A percentile compares a stretch with the other conserved stretches of the same genome.
Evolutionary conservation across 2,329 filamentous ascomycete genomes (phyloP).

Genomic region (Bipolaris bicolor): DNA sequence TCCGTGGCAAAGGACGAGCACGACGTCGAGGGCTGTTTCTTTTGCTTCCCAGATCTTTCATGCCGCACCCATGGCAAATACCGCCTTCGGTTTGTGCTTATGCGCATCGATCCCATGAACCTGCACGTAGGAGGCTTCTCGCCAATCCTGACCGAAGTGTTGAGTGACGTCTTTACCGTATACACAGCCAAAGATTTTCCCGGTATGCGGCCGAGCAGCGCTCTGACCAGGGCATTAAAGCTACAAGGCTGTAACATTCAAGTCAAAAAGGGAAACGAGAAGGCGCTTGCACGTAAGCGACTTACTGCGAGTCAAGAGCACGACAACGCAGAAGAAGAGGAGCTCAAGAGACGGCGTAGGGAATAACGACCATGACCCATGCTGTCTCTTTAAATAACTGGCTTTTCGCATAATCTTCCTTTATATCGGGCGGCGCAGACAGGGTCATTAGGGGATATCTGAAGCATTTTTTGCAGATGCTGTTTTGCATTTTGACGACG

Average conservation of each 20-base stretch:
- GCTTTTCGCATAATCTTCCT: conserved; percentile 22
- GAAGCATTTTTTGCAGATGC: conserved; percentile 43
- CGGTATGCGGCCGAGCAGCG: conserved; percentile 79
- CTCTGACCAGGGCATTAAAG: conserved; percentile 74
- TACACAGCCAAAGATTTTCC: conserved; percentile 87
- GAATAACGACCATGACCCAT: conserved; percentile 28
- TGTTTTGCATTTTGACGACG: conserved; percentile 44
- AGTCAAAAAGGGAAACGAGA: conserved; percentile 84
- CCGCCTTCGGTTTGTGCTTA: conserved; percentile 73
- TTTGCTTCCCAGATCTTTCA: conserved; percentile 82
- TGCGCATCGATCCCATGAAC: conserved; percentile 69
- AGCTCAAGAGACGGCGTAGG: conserved; percentile 47
- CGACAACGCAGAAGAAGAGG: conserved; percentile 49
- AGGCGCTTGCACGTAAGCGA: conserved; percentile 54
- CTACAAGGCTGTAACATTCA: conserved; percentile 83
- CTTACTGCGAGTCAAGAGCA: conserved; percentile 49
- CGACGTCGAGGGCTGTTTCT: conserved; percentile 78
- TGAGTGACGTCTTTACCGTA: conserved; percentile 77
- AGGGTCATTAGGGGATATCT: conserved; percentile 37
- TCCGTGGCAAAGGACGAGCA: conserved; percentile 78
- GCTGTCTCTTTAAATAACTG: conserved; percentile 1
- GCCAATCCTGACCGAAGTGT: conserved; percentile 58
- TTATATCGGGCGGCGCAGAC: conserved; percentile 33
- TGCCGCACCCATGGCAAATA: conserved; percentile 80
- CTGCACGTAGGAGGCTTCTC: conserved; percentile 61